Evolutionary conservation across 495 filamentous ascomycete species (phyloP), one percentile per base, ranked within the genome.

Genomic region (Physcia stellaris): DNA sequence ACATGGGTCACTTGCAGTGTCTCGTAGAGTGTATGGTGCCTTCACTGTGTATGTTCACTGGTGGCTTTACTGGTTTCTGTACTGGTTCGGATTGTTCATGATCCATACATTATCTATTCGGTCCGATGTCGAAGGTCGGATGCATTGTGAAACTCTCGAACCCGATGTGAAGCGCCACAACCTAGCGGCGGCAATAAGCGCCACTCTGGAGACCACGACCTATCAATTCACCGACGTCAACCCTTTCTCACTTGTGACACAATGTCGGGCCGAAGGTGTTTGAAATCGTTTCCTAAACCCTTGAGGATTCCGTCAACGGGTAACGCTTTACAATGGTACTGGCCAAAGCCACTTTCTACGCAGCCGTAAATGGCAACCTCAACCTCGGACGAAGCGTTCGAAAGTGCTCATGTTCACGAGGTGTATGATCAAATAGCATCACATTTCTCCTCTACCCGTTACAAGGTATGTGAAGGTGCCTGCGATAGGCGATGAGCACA

Each of bases 391-490:
- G 19, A 24, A 32, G 34, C 43, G 13, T 94, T 94, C 56, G 90
- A 98, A 59, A 68, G 76, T 32, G 57, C 79, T 43, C 80, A 94
- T 60, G 90, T 98, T 39, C 90, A 98, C 59, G 63, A 73, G 45
- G 83, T 98, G 40, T 98, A 98, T 62, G 83, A 94, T 54, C 72
- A 87, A 45, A 98, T 98, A 51, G 90, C 90, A 11, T 66, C 75
- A 11, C 90, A 96, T 62, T 98, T 98, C 62, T 94, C 88, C 11
- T 75, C 84, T 9, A 98, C 90, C 16, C 75, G 90, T 35, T 87
- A 94, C 70, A 95, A 95, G 68, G 77, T 80, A 49, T 32, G 27
- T 33, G 16, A 34, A 22, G 21, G n/a, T 17, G 15, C 22, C 24
- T 13, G n/a, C 21, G 17, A 20, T 12, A 44, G 21, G 24, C 17